phyloP scores from a whole-genome alignment of 2,329 filamentous ascomycete species.

The Chaetoscypha palmicola region DNA sequence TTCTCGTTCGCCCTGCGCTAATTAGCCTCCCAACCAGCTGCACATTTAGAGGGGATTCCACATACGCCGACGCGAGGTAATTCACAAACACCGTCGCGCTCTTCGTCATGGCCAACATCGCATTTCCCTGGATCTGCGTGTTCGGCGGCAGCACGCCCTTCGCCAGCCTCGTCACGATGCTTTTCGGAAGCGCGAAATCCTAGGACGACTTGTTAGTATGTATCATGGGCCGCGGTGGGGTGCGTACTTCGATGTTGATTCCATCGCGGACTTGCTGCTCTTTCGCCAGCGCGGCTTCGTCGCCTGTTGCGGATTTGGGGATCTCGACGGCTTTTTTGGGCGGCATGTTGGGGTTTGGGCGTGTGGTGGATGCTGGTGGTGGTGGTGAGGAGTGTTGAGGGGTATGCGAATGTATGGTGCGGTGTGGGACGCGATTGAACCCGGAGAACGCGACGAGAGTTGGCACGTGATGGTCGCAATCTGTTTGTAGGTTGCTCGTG shows the following conservation, averaged over 20 bases:
- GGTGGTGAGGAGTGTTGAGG: no score
- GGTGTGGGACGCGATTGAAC: background rate
- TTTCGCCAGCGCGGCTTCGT: conserved; percentile 33
- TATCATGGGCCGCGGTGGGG: background rate
- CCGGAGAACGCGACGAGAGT: no score
- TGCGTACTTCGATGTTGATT: conserved; percentile 44
- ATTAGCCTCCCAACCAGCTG: background rate
- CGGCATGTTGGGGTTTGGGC: conserved; percentile 40
- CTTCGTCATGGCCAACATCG: conserved; percentile 71
- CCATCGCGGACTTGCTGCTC: conserved; percentile 24
- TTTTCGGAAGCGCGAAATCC: conserved; percentile 73
- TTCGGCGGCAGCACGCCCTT: conserved; percentile 75
- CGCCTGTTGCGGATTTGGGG: conserved; percentile 39
- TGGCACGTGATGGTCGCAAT: no score
- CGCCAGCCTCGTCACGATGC: conserved; percentile 71
- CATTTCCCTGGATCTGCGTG: conserved; percentile 78
- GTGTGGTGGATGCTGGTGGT: no score
- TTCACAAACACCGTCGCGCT: conserved; percentile 79
- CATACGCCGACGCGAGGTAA: conserved; percentile 69
- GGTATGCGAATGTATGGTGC: background rate
- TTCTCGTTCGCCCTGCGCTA: conserved; percentile 61
- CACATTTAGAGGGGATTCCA: conserved; percentile 16
- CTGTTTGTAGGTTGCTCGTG: no score
- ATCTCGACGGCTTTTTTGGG: conserved; percentile 48
- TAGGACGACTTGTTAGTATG: no score